These are phyloP conservation scores for Boechera stricta DNA, from an alignment of 345 rosid genomes.

Conservation along the genomic window DNA sequence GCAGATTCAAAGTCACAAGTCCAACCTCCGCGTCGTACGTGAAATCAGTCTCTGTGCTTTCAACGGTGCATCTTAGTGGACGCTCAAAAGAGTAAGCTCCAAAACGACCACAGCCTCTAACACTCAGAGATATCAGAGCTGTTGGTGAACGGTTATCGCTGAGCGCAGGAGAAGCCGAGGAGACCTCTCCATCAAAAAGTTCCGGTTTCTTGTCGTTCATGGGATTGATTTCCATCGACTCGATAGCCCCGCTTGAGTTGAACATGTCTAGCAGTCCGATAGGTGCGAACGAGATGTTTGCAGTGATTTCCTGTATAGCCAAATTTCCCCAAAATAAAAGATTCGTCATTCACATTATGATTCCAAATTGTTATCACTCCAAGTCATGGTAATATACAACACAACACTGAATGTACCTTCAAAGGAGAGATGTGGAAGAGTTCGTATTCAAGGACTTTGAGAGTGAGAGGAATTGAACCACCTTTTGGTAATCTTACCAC, in stretches of 20 bases:
- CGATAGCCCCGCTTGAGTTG: slow-evolving; percentile 79
- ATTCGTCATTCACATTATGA: slow-evolving; percentile 25
- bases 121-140: slow-evolving; percentile 59
- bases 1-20: slow-evolving; percentile 63
- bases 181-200: slow-evolving; percentile 61
- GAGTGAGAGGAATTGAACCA: slow-evolving; percentile 79
- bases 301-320: slow-evolving; percentile 61
- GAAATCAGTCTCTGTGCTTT: slow-evolving; percentile 56
- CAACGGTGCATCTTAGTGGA: slow-evolving; percentile 71
- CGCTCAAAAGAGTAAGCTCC: slow-evolving; percentile 78
- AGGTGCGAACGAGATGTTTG: slow-evolving; percentile 73
- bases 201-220: slow-evolving; percentile 48
- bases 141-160: slow-evolving; percentile 55
- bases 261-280: slow-evolving; percentile 93
- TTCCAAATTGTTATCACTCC: background rate
- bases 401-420: slow-evolving; percentile 49
- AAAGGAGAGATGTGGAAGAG: slow-evolving; percentile 86
- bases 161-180: slow-evolving; percentile 51
- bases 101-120: slow-evolving; percentile 76
- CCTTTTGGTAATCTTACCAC: slow-evolving; percentile 71
- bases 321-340: background rate
- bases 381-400: slow-evolving; percentile 3
- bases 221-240: slow-evolving; percentile 54
- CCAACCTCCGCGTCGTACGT: slow-evolving; percentile 60
- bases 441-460: slow-evolving; percentile 84